Percentiles rank a stretch among this genome's conserved stretches.
Evolutionary conservation across 1,284 basidiomycete species (phyloP).

Genomic region (Phenoliferia sp.): DNA sequence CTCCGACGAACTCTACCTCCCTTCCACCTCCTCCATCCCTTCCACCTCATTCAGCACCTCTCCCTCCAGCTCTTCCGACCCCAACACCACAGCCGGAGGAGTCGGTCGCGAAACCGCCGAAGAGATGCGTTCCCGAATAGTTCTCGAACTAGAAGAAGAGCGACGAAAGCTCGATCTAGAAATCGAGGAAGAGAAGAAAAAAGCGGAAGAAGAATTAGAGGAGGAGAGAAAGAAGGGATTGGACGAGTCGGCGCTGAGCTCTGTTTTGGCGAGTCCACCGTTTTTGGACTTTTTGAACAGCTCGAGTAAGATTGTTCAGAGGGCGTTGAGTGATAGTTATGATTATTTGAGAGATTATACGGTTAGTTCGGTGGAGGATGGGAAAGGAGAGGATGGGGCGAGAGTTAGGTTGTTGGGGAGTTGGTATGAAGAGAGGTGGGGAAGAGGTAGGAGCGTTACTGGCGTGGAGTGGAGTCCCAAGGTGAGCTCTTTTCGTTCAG

Average conservation of each 20-base stretch:
- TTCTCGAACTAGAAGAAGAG: slow-evolving; percentile 54
- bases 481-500: slow-evolving; percentile 48
- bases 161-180: slow-evolving; percentile 57
- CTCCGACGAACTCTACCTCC: slow-evolving; percentile 7
- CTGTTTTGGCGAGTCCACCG: slow-evolving; percentile 76
- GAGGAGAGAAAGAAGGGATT: slow-evolving; percentile 79
- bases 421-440: slow-evolving; percentile 82
- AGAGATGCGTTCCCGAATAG: slow-evolving; percentile 64
- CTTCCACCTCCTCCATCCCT: background rate
- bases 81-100: slow-evolving; percentile 45
- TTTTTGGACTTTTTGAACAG: slow-evolving; percentile 91
- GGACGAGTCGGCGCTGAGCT: slow-evolving; percentile 72
- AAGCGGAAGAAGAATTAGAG: slow-evolving; percentile 70
- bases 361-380: slow-evolving; percentile 50
- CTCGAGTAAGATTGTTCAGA: slow-evolving; percentile 89
- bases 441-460: slow-evolving; percentile 87
- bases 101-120: slow-evolving; percentile 45
- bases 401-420: slow-evolving; percentile 48
- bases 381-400: slow-evolving; percentile 22
- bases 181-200: slow-evolving; percentile 71
- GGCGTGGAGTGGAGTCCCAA: slow-evolving; percentile 97
- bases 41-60: slow-evolving; percentile 1
- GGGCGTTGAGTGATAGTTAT: slow-evolving; percentile 92
- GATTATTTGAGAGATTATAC: slow-evolving; percentile 96
- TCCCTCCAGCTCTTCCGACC: slow-evolving; percentile 46